Evolutionary conservation across 1,284 basidiomycete genomes (phyloP), one percentile per base, ranked within the genome.

Genomic region (Lignosus rhinocerotis): DNA sequence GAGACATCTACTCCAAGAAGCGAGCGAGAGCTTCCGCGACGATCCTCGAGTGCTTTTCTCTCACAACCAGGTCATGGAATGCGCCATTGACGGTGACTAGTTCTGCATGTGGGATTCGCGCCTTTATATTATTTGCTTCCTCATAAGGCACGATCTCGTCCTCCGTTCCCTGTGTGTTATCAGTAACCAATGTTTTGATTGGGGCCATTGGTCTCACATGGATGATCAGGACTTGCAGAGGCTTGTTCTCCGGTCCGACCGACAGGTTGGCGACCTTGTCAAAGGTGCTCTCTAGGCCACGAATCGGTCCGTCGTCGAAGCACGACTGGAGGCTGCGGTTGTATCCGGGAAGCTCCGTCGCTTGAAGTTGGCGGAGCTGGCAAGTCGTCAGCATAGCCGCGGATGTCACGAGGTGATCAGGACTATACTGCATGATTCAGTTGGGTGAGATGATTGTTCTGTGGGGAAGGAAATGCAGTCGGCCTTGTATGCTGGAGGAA

Each of bases 101-200:
- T 54, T 79, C 74, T 5, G 85, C 76, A 16, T 75, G 68, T 12
- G 86, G 83, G 10, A 90, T 72, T 6, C 84, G 76, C 5, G 66
- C 66, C 42, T 80, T 75, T 39, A 90, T 87, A 56, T 76, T 75
- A 16, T 73, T 66, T 1, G 86, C 78, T 54, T 87, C 85, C 57
- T 79, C 79, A 58, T 83, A 83, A 0, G 80, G 77, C 3, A 91
- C 87, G 0, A 84, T 82, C 16, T 70, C 75, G 62, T 91, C 89
- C 11, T 78, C 78, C 2, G 85, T 90, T 8, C 89, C 88, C 87
- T 67, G 43, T 45, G 10, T 31, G 31, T 38, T 10, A 44, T 50
- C 30, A 45, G 17, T 42, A 19, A 16, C 33, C 4, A 19, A 41
- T 11, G 30, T 10, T 4, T 9, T 19, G 9, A 21, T 8, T 32